phyloP scores from a whole-genome alignment of 169 alveolate genomes.

The Cryptosporidium canis region DNA sequence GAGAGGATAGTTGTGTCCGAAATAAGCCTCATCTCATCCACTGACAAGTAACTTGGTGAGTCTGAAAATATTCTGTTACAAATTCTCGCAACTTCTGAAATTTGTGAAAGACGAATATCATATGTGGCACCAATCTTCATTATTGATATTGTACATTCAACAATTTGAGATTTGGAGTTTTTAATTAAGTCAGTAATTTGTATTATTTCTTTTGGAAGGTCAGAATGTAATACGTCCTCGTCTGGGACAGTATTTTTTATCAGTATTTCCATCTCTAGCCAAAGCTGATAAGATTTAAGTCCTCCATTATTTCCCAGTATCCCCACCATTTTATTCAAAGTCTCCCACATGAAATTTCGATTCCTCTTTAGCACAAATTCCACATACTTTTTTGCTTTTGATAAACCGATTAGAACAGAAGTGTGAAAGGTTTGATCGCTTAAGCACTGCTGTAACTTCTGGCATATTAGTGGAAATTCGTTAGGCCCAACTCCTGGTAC shows the following conservation, averaged over 20 bases:
- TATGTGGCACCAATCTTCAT: slow-evolving; percentile 54
- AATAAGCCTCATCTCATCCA: slow-evolving; percentile 53
- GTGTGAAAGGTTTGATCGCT: slow-evolving; percentile 12
- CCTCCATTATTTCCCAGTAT: slow-evolving; percentile 31
- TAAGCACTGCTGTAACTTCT: slow-evolving; percentile 29
- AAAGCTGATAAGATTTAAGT: slow-evolving; percentile 26
- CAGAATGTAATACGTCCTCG: slow-evolving; percentile 57
- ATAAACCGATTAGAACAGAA: slow-evolving; percentile 27
- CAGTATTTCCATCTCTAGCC: slow-evolving; percentile 55
- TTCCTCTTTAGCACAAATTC: slow-evolving; percentile 45
- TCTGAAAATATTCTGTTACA: slow-evolving; percentile 47
- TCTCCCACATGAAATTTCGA: slow-evolving; percentile 67
- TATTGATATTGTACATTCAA: slow-evolving; percentile 57
- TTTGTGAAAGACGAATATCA: slow-evolving; percentile 58
- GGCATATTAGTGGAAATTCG: slow-evolving; percentile 40
- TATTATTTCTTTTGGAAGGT: slow-evolving; percentile 63
- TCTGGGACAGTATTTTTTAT: background rate
- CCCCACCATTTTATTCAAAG: slow-evolving; percentile 50
- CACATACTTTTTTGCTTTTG: slow-evolving; percentile 41
- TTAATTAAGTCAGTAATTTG: background rate
- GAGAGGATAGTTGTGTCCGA: slow-evolving; percentile 55
- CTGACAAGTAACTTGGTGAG: slow-evolving; percentile 33
- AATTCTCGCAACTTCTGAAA: slow-evolving; percentile 44
- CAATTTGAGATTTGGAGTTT: slow-evolving; percentile 39
- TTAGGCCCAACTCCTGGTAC: slow-evolving; percentile 8